A percentile compares a stretch with the other conserved stretches of the same genome.
Conservation (phyloP, 1,284 basidiomycete genomes). For the Puccinia sorghi region DNA sequence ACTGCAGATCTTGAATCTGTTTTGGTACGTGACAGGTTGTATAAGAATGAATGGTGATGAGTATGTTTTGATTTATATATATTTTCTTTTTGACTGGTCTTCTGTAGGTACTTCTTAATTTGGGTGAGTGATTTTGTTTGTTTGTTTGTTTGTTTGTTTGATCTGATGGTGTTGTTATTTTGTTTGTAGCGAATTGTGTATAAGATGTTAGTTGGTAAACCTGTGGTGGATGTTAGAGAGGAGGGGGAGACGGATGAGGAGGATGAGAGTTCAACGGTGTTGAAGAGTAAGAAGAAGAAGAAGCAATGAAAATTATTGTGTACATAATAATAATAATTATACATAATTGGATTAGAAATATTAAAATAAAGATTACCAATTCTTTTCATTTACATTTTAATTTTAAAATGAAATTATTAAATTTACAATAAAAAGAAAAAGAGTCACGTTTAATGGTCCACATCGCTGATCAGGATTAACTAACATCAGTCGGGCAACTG, state of each 20-base stretch:
- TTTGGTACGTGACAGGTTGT: constrained; percentile 58
- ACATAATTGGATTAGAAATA: too few relatives aligned
- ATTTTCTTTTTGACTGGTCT: not conserved
- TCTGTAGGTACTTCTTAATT: constrained; percentile 47
- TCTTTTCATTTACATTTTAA: too few relatives aligned
- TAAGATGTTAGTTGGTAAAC: constrained; percentile 52
- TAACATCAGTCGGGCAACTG: too few relatives aligned
- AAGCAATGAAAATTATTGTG: constrained; percentile 14
- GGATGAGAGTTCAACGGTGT: constrained; percentile 10
- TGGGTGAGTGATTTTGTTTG: too few relatives aligned
- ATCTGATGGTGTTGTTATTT: not conserved
- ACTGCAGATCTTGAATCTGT: constrained; percentile 79
- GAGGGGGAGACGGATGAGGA: constrained; percentile 54
- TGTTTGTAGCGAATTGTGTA: constrained; percentile 51
- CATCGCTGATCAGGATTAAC: too few relatives aligned
- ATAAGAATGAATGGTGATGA: constrained; percentile 38
- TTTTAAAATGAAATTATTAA: too few relatives aligned
- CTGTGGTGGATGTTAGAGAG: constrained; percentile 53
- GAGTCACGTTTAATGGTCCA: too few relatives aligned
- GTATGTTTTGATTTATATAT: not conserved
- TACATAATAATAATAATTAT: too few relatives aligned
- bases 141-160: too few relatives aligned
- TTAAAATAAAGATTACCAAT: too few relatives aligned
- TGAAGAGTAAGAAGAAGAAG: not conserved
- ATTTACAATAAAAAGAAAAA: not conserved